Conservation (phyloP, 192 early-diverging fungal genomes). For the Paraglomus occultum region DNA sequence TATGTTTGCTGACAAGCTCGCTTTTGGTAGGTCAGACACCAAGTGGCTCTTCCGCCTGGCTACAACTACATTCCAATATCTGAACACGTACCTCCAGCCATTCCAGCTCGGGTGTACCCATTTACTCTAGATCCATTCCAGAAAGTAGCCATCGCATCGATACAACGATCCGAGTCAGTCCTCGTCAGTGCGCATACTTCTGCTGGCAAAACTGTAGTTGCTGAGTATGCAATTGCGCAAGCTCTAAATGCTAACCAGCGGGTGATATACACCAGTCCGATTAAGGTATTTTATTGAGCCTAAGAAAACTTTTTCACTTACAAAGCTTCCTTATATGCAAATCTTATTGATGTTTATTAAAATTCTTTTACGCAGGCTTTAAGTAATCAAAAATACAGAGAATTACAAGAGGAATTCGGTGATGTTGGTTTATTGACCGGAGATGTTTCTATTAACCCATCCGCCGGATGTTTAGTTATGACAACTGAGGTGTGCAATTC, state of each 20-base stretch:
- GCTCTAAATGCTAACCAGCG: conserved; percentile 84
- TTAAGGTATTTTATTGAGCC: conserved; percentile 63
- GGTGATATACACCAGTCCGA: conserved; percentile 96
- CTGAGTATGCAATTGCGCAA: conserved; percentile 98
- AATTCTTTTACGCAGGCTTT: conserved; percentile 61
- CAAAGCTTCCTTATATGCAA: too few species aligned
- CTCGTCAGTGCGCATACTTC: conserved; percentile 94
- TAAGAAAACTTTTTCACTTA: too few species aligned
- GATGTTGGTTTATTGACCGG: conserved; percentile 99
- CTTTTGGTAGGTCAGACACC: conserved; percentile 77
- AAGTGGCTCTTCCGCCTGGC: conserved; percentile 87
- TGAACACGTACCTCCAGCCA: conserved; percentile 73
- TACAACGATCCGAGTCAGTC: conserved; percentile 91
- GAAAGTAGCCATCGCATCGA: conserved; percentile 80
- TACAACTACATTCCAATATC: conserved; percentile 87
- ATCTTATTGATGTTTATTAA: neutral
- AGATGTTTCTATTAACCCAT: conserved; percentile 95
- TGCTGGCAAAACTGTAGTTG: conserved; percentile 97
- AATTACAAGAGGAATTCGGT: conserved; percentile 92
- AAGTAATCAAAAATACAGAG: conserved; percentile 98
- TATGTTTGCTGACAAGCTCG: too few species aligned
- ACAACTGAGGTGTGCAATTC: conserved; percentile 66
- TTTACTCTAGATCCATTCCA: conserved; percentile 97
- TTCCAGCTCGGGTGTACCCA: conserved; percentile 85
- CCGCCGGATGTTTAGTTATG: conserved; percentile 94